Conservation (phyloP, 2,329 filamentous ascomycete genomes). For the Penicillium sp. region DNA sequence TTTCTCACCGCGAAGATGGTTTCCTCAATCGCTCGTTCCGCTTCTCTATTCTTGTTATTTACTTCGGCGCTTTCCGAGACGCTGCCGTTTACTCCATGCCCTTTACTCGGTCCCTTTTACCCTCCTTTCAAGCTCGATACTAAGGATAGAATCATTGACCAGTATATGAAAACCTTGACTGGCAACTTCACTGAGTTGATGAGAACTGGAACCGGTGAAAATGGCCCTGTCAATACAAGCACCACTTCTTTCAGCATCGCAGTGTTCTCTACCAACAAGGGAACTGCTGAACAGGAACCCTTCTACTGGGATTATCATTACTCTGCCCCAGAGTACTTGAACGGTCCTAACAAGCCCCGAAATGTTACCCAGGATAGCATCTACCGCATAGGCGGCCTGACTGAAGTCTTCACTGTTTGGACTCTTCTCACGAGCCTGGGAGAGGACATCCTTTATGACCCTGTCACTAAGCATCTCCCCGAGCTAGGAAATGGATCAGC, state of each 20-base stretch:
- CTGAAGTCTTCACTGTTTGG: conserved; percentile 44
- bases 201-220: conserved; percentile 7
- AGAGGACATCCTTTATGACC: conserved; percentile 42
- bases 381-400: conserved; percentile 41
- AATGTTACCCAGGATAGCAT: conserved; percentile 26
- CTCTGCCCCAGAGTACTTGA: conserved; percentile 19
- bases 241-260: conserved; percentile 29
- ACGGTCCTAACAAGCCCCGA: background rate
- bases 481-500: conserved; percentile 31
- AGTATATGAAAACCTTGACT: conserved; percentile 11
- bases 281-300: conserved; percentile 14
- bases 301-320: conserved; percentile 30
- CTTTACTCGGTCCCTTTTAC: conserved; percentile 24
- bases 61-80: conserved; percentile 4
- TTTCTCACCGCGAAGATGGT: background rate
- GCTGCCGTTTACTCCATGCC: conserved; percentile 25
- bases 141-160: conserved; percentile 6
- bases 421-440: conserved; percentile 41
- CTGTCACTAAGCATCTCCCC: conserved; percentile 45
- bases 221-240: conserved; percentile 21
- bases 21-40: background rate
- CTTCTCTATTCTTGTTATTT: conserved; percentile 3
- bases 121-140: conserved; percentile 19
- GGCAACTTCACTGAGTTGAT: conserved; percentile 8
- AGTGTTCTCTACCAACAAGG: conserved; percentile 25